These are phyloP conservation scores for Euptelea pleiosperma DNA, from an alignment of 164 flowering plant genomes.

Conservation along the genomic window DNA sequence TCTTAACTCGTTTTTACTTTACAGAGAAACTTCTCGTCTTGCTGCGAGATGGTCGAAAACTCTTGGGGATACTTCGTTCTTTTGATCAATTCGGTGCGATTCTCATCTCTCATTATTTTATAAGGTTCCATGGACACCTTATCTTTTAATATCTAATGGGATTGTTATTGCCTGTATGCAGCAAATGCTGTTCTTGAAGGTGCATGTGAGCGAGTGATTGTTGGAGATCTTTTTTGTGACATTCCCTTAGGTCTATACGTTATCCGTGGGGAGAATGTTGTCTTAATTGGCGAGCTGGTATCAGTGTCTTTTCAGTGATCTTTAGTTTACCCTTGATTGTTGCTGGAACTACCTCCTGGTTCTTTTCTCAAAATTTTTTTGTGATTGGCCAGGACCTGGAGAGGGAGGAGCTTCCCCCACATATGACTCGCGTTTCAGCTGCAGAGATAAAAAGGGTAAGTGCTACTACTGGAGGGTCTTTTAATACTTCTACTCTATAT, in stretches of 20 bases:
- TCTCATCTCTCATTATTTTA: not conserved
- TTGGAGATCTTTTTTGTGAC: conserved; percentile 50
- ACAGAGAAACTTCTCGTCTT: conserved; percentile 49
- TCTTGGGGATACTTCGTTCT: conserved; percentile 44
- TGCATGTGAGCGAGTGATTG: conserved; percentile 52
- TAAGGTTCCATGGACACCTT: not conserved
- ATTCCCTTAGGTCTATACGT: conserved; percentile 46
- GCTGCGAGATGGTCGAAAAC: conserved; percentile 50
- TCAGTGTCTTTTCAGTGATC: not conserved
- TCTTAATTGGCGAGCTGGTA: conserved; percentile 59
- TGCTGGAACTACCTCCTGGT: not conserved
- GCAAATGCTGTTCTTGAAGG: conserved; percentile 54
- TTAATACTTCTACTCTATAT: not conserved
- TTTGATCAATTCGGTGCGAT: conserved; percentile 48
- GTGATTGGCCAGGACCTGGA: conserved; percentile 50
- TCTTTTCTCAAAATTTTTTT: not conserved
- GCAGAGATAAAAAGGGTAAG: conserved; percentile 72
- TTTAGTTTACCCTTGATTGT: not conserved
- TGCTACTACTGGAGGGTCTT: not conserved
- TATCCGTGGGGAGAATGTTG: conserved; percentile 54
- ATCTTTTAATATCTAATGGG: not conserved
- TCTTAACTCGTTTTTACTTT: not conserved
- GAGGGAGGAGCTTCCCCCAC: conserved; percentile 77
- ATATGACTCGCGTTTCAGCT: conserved; percentile 68
- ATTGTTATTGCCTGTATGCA: conserved; percentile 10